Evolutionary conservation across 2,329 filamentous ascomycete species (phyloP), one percentile per base, ranked within the genome.

Genomic region (Trichoderma aggressivum): DNA sequence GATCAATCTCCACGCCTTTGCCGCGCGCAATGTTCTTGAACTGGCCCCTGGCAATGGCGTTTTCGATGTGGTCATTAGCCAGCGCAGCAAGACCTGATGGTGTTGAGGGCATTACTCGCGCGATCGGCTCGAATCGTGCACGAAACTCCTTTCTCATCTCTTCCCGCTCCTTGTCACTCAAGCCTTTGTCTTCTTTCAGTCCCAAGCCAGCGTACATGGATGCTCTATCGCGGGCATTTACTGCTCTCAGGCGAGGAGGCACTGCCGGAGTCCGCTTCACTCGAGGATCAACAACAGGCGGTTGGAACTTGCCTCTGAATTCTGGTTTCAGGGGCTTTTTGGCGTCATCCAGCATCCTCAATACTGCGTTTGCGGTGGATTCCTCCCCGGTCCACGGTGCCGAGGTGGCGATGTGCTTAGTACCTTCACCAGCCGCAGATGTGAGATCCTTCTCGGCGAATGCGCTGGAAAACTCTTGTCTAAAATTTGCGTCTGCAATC

Each of bases 11-110:
- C n/a, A 95, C 86, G 7, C 89, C 90, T 75, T 91, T 91, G 0
- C 95, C 95, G 3, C 94, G 87, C 8, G 89, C 90, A 14, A 99
- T 91, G 75, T 97, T 91, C 78, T 86, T 86, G 82, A 99, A 98
- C 78, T 97, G 92, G 0, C 96, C 96, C 36, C 94, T 86, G 1
- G 94, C 92, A 77, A 98, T 98, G 7, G 96, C 96, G 78, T 98
- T 91, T 79, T 98, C 95, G 72, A 99, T 98, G 26, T 91, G 81
- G 81, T 98, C 91, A 79, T 98, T 98, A 1, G 96, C 96, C 64
- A 98, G 81, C 0, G 92, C 92, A 5, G 91, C 88, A 16, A 99
- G 84, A 0, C 94, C 96, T 39, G 91, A 88, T 2, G 98, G 83
- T 0, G 92, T 90, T 70, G 90, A 91, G 1, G 94, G 93, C 80